phyloP scores from a whole-genome alignment of 129 eudicot genomes.

The Centrapalus pauciflorus region DNA sequence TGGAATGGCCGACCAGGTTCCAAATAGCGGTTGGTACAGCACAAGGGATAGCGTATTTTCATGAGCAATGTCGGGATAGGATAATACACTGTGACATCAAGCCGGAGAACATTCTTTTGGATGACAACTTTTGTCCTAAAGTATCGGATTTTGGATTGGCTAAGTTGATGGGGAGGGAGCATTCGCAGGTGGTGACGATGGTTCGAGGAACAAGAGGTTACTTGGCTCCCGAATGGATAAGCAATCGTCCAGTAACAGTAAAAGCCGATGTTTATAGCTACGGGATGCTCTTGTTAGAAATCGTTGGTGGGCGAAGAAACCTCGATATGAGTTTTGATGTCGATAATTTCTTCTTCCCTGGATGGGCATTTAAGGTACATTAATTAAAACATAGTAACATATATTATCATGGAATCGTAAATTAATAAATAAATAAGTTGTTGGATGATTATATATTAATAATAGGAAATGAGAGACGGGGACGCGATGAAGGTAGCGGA shows the following conservation, averaged over 20 bases:
- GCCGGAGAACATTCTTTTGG: conserved; percentile 91
- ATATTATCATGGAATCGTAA: too few relatives aligned
- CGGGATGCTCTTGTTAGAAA: conserved; percentile 94
- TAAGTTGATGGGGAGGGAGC: conserved; percentile 92
- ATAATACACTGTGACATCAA: conserved; percentile 97
- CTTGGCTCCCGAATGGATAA: conserved; percentile 96
- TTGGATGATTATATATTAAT: neutral
- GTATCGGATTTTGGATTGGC: conserved; percentile 96
- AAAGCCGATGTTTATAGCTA: conserved; percentile 98
- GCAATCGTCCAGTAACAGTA: conserved; percentile 90
- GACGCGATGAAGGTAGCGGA: conserved; percentile 64
- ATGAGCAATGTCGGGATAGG: conserved; percentile 87
- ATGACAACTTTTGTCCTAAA: conserved; percentile 74
- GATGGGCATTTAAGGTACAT: conserved; percentile 95
- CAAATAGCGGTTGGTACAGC: conserved; percentile 81
- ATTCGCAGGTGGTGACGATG: conserved; percentile 90
- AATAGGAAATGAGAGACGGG: conserved; percentile 66
- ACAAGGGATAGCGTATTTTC: conserved; percentile 92
- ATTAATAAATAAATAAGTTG: too few relatives aligned
- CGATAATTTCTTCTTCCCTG: conserved; percentile 82
- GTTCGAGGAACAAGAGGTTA: conserved; percentile 95
- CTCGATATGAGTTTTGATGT: conserved; percentile 84
- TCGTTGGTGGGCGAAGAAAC: conserved; percentile 89
- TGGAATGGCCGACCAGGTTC: conserved; percentile 86
- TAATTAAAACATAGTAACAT: too few relatives aligned